Evolutionary conservation across 306 rosid genomes (phyloP).

Genomic region (Acacia acuminata): DNA sequence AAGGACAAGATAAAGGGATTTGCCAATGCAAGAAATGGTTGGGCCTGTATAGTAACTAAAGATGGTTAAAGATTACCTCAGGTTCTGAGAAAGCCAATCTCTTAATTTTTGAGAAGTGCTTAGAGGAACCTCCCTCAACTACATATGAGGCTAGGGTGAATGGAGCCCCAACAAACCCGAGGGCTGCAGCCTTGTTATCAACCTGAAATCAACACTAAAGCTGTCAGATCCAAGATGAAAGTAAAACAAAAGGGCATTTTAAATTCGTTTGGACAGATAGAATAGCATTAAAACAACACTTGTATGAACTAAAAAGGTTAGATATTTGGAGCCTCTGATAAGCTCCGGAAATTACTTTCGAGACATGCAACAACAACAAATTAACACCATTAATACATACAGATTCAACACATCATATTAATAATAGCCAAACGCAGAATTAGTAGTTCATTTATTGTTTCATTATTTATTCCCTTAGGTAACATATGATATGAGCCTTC

Average conservation of each 20-base stretch:
- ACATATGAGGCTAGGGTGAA: conserved; percentile 96
- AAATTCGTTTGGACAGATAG: neutral
- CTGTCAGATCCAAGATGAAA: conserved; percentile 20
- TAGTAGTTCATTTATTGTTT: neutral
- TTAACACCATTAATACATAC: neutral
- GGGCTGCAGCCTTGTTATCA: conserved; percentile 84
- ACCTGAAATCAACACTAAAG: conserved; percentile 56
- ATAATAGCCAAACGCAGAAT: neutral
- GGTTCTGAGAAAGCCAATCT: conserved; percentile 87
- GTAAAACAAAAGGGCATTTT: neutral
- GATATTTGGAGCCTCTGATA: neutral
- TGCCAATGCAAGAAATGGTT: neutral
- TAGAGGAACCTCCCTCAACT: conserved; percentile 98
- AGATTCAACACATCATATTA: neutral
- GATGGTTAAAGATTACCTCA: conserved; percentile 39
- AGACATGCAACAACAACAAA: neutral
- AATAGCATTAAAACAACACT: neutral
- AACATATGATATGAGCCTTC: neutral
- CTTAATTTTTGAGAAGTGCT: conserved; percentile 89
- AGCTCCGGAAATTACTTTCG: neutral
- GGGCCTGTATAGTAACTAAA: conserved; percentile 1
- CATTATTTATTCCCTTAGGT: neutral
- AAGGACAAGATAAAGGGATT: neutral
- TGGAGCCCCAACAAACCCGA: conserved; percentile 98
- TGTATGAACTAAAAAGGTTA: neutral